Base-by-base conservation (phyloP, 805 yeast species). In the Sugiyamaella valdiviana region DNA sequence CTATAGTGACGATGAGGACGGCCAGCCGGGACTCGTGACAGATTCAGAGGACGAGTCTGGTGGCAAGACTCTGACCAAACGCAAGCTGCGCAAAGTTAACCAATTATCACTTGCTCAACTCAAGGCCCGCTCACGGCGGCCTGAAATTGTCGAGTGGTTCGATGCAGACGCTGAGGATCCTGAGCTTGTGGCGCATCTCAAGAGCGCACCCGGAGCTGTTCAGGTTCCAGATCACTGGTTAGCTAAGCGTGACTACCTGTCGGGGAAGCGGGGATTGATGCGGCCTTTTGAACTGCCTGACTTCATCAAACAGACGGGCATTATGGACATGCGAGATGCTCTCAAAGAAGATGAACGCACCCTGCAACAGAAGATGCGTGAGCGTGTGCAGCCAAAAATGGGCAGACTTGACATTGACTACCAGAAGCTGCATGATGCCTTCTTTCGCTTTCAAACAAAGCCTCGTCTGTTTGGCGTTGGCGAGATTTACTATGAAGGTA, bases 101-200 rank as follows among this genome's bases (percentile, higher is more conserved):
- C 81, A 82, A 56, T 76, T 87, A 0, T 76, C 93, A 1, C 64
- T 91, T 14, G 79, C 90, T 0, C 70, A 73, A 6, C 68, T 91
- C 45, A 91, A 90, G 61, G 72, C 84, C 0, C 63, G 70, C 19
- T 72, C 85, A 0, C 55, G 66, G 1, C 68, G 69, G 22, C 97
- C 98, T 0, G 87, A 85, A 49, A 61, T 81, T 3, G 82, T 91
- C 1, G 95, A 89, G 54, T 84, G 95, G 95, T 78, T 70, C 57
- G 98, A 93, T 63, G 83, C 81, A 1, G 93, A 90, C 68, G 83
- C 97, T 0, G 73, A 73, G 0, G 91, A 87, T 57, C 96, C 99
- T 1, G 66, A 70, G 42, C 61, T 89, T 17, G 71, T 80, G 12
- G 79, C 85, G 0, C 69, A 74, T 19, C 63, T 91, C 44, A 91